These are phyloP conservation scores for Aspergillus biplanus DNA, from an alignment of 495 filamentous ascomycete species.

Conservation along the genomic window DNA sequence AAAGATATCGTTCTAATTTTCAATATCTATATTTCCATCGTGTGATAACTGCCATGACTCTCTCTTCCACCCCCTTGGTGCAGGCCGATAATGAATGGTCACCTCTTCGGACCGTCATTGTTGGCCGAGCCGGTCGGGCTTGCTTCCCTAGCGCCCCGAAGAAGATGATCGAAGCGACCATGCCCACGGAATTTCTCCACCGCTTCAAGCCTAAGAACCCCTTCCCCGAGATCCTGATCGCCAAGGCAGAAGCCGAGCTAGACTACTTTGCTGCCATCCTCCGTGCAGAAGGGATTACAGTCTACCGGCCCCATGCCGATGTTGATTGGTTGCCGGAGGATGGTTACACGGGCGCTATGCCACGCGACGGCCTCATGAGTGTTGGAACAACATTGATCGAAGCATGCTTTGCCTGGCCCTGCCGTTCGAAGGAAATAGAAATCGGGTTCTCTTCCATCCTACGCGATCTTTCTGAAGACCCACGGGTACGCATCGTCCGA, in stretches of 20 bases:
- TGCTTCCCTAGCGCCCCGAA: constrained; percentile 23
- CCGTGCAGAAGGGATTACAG: constrained; percentile 18
- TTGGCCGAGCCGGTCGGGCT: constrained; percentile 22
- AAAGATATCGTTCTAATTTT: too few species aligned
- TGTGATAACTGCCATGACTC: background rate
- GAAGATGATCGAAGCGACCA: constrained; percentile 25
- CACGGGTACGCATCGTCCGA: constrained; percentile 20
- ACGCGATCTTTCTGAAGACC: constrained; percentile 9
- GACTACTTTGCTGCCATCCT: constrained; percentile 26
- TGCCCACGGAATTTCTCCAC: constrained; percentile 17
- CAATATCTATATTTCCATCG: too few species aligned
- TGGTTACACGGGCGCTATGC: constrained; percentile 30
- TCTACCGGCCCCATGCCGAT: constrained; percentile 20
- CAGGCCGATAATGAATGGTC: constrained; percentile 26
- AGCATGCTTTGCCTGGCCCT: constrained; percentile 26
- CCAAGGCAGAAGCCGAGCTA: constrained; percentile 25
- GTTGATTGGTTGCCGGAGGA: constrained; percentile 22
- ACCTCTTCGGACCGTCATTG: constrained; percentile 21
- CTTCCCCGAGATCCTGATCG: constrained; percentile 20
- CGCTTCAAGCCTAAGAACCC: constrained; percentile 20
- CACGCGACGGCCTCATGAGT: constrained; percentile 28
- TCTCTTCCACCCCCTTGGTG: background rate
- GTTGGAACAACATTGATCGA: constrained; percentile 30
- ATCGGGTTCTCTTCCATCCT: constrained; percentile 20
- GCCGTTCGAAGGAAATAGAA: constrained; percentile 24